These are phyloP conservation scores for Pulveroboletus ravenelii DNA, from an alignment of 768 basidiomycete species.

Conservation along the genomic window DNA sequence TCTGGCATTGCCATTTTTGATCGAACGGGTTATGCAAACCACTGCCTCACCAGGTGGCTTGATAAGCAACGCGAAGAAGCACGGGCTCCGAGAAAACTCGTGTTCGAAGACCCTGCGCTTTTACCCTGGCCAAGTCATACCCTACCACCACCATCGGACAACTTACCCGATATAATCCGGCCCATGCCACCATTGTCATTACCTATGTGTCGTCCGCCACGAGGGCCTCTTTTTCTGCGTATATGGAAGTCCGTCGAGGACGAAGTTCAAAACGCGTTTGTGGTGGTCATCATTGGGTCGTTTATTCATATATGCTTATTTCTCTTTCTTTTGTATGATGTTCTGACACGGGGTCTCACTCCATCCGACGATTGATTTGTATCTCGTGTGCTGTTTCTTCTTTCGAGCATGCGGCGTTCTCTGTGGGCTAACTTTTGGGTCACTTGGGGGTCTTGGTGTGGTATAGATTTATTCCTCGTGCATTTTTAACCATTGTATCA, in stretches of 20 bases:
- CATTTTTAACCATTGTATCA: slow-evolving; percentile 12
- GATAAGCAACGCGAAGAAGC: slow-evolving; percentile 27
- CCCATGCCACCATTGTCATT: neutral
- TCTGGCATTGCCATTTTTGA: slow-evolving; percentile 26
- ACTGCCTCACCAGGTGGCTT: slow-evolving; percentile 24
- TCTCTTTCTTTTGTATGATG: slow-evolving; percentile 27
- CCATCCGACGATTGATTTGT: slow-evolving; percentile 24
- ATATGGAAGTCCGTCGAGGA: slow-evolving; percentile 20
- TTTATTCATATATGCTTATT: slow-evolving; percentile 26
- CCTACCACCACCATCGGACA: slow-evolving; percentile 10
- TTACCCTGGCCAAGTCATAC: slow-evolving; percentile 18
- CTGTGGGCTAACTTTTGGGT: neutral
- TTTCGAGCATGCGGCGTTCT: slow-evolving; percentile 11
- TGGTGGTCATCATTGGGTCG: slow-evolving; percentile 22
- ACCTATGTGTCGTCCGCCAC: slow-evolving; percentile 1
- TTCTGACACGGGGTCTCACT: slow-evolving; percentile 23
- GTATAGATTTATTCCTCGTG: neutral
- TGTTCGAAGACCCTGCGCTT: slow-evolving; percentile 18
- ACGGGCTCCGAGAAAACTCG: slow-evolving; percentile 12
- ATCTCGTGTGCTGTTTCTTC: neutral
- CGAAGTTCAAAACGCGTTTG: slow-evolving; percentile 27
- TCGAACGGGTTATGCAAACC: slow-evolving; percentile 20
- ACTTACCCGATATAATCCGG: neutral
- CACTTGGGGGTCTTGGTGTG: neutral
- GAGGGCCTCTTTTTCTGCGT: slow-evolving; percentile 7